Evolutionary conservation across 1,284 basidiomycete genomes (phyloP), one percentile per base, ranked within the genome.

Genomic region (Fomes fomentarius): DNA sequence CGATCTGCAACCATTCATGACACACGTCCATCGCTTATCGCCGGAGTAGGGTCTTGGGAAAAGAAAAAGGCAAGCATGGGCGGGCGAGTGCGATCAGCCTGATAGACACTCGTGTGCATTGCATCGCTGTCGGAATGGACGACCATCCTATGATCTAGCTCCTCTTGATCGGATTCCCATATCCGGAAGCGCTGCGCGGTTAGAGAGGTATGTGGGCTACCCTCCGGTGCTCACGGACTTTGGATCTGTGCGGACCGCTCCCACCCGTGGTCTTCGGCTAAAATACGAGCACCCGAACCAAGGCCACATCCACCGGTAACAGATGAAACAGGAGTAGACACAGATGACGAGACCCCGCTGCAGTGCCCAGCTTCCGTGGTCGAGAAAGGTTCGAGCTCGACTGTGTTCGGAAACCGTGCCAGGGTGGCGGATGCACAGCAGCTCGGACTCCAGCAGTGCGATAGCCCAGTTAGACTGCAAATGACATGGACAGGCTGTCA

Each of bases 161-260:
- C n/a, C n/a, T 39, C 37, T 33, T 42, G 56, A 56, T 60, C 54
- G 54, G 33, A 48, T 21, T 42, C 30, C 54, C 51, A 21, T 51
- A 34, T 40, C 17, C 4, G 33, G 48, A 30, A 21, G 35, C 17
- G 14, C 6, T n/a, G 30, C 26, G 43, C 54, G 48, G 39, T 47
- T 28, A 24, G 4, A 37, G 42, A 30, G 19, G 35, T 15, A 19
- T 34, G 19, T 31, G 34, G 35, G n/a, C 26, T n/a, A n/a, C n/a
- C 50, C 50, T 59, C 57, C 57, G 58, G 48, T 41, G 28, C 54
- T 21, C 39, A 35, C 58, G 58, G 58, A 53, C 30, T 26, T 48
- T 46, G 42, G 30, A 40, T 47, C 50, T 47, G 54, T n/a, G 24
- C 17, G 35, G 28, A 21, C 14, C 24, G 31, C 34, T 22, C 25